Conservation (phyloP, 2,329 filamentous ascomycete genomes). For the Botrytis fragariae region DNA sequence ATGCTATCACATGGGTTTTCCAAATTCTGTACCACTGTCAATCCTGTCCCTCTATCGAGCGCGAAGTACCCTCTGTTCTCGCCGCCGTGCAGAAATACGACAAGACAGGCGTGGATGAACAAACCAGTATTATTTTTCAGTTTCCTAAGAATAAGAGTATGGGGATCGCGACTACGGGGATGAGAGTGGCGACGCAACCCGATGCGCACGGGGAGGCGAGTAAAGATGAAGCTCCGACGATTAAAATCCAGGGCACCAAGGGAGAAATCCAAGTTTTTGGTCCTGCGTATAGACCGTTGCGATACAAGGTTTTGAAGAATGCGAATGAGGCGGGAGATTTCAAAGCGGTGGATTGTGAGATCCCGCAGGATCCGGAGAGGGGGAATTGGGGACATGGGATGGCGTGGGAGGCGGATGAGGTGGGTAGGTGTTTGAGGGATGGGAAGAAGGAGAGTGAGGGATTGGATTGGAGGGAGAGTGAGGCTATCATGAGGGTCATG, state of each 20-base stretch:
- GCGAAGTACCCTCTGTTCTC: constrained; percentile 53
- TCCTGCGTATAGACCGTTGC: constrained; percentile 55
- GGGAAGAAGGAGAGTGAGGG: constrained; percentile 60
- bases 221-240: constrained; percentile 51
- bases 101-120: constrained; percentile 61
- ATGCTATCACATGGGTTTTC: constrained; percentile 69
- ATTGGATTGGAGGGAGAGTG: constrained; percentile 59
- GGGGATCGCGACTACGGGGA: constrained; percentile 56
- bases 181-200: constrained; percentile 50
- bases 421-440: constrained; percentile 59
- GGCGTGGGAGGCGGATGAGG: constrained; percentile 72
- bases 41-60: constrained; percentile 26
- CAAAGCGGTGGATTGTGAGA: constrained; percentile 38
- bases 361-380: constrained; percentile 44
- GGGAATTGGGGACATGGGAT: constrained; percentile 56
- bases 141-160: constrained; percentile 59
- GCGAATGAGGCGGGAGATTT: constrained; percentile 31
- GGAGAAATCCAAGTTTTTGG: constrained; percentile 65
- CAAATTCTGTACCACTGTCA: constrained; percentile 69
- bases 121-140: constrained; percentile 59
- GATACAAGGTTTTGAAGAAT: constrained; percentile 51
- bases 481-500: constrained; percentile 60
- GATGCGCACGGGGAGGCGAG: constrained; percentile 46
- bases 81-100: constrained; percentile 57
- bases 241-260: constrained; percentile 62